Evolutionary conservation across 768 basidiomycete species (phyloP), one percentile per base, ranked within the genome.

Genomic region (Dioszegia aurantiaca): DNA sequence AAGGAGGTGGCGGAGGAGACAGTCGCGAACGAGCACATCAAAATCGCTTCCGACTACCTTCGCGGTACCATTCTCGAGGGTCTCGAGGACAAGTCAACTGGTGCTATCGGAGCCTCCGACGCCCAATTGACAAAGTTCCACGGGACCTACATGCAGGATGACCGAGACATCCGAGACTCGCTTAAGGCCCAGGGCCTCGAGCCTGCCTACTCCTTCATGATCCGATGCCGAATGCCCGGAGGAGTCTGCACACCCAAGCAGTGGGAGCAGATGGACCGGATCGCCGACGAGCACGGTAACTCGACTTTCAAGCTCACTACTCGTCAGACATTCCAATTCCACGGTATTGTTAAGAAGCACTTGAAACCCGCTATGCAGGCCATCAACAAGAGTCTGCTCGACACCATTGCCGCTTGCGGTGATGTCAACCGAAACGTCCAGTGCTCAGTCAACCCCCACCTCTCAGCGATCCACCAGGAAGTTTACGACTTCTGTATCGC

Each of bases 21-120:
- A 0, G 94, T 99, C 77, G 97, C 95, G 55, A 97, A 98, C 80
- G 95, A 99, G 79, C 91, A 98, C 78, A 97, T 98, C 83, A 99
- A 98, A 80, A 95, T 89, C 46, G 92, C 94, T 4, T 90, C 88
- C 45, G 84, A 86, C 56, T 97, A 87, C 79, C 83, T 97, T 21
- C 88, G 95, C 53, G 95, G 95, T 1, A 98, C 95, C 36, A 98
- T 99, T 75, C 81, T 80, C 0, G 93, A 98, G 74, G 94, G 95
- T 44, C 83, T 99, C 33, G 81, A 83, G 64, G 94, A 98, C 75
- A 82, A 80, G 55, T 84, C 81, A 55, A 95, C 94, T 0, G 94
- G 91, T 49, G 89, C 90, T n/a, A 84, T 98, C 28, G 87, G 92
- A 12, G 80, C 90, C 4, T 86, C 85, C 63, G 95, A 99, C 76